Evolutionary conservation across 2,329 filamentous ascomycete genomes (phyloP), one percentile per base, ranked within the genome.

Genomic region (Fusarium stilboides): DNA sequence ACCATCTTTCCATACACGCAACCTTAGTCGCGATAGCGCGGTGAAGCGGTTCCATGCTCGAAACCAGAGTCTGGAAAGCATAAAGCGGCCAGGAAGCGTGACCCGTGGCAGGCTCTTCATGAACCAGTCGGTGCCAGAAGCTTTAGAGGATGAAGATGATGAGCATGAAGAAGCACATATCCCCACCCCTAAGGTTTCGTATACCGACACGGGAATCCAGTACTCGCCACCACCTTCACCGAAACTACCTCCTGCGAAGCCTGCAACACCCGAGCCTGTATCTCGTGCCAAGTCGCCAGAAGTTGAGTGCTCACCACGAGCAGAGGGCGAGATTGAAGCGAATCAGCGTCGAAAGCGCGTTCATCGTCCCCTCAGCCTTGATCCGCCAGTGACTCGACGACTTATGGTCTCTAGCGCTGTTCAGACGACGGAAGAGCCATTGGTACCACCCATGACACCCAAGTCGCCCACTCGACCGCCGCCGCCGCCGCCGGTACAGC

Each of bases 181-280:
- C n/a, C 68, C 76, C 19, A 69, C 69, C 3, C 76, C 78, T 12
- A 84, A 83, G 63, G 76, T 81, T 43, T 81, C 86, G 59, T 97
- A 96, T 81, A 87, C 87, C 39, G 92, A 97, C 74, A 87, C 87
- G 24, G 92, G 91, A 8, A 86, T 93, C 84, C 94, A 98, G 77
- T 96, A 88, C 75, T 96, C 94, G 34, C 94, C 94, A 45, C 93
- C 93, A 3, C 86, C 91, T 5, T 97, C 94, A 3, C 93, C 93
- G 1, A 84, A 83, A 71, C 57, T 85, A 7, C 64, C 75, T 12
- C 78, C 83, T 1, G 71, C 70, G 49, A 82, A 83, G 69, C 77
- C 81, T 17, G 72, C 80, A 17, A 81, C 80, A 2, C 80, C 82
- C 3, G 85, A 87, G 58, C 82, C 83, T 6, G 50, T 65, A 37